Percentiles rank a stretch among this genome's conserved stretches.
Conservation (phyloP, 1,139 yeast species). For the Protomyces gravidus region DNA sequence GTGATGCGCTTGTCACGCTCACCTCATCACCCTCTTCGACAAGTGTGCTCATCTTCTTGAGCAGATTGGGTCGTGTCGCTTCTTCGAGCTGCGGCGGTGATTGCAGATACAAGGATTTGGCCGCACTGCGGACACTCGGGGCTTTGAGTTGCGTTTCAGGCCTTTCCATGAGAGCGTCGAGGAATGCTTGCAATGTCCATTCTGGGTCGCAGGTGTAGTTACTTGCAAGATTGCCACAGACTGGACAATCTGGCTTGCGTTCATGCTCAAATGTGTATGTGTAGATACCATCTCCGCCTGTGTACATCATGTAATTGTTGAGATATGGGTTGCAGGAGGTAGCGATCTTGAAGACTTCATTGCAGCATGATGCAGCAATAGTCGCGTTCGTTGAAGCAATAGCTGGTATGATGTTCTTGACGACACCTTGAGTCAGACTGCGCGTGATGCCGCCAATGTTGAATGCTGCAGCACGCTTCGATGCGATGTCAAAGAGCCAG, state of each 20-base stretch:
- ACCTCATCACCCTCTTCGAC: constrained; percentile 50
- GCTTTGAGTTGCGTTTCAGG: constrained; percentile 45
- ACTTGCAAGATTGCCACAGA: constrained; percentile 58
- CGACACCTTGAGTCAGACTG: constrained; percentile 74
- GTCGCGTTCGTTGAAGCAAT: constrained; percentile 92
- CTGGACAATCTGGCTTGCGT: constrained; percentile 61
- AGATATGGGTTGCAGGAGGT: constrained; percentile 65
- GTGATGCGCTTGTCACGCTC: constrained; percentile 54
- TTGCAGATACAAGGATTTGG: constrained; percentile 49
- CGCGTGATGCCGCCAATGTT: constrained; percentile 69
- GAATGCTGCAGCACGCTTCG: constrained; percentile 57
- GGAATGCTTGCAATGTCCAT: constrained; percentile 51
- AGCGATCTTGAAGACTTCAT: constrained; percentile 75
- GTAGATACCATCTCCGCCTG: constrained; percentile 73
- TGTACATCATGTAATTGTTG: constrained; percentile 80
- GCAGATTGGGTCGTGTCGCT: constrained; percentile 50
- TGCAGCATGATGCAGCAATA: constrained; percentile 85
- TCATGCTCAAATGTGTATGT: constrained; percentile 66
- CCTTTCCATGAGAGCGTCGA: constrained; percentile 43
- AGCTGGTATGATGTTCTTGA: constrained; percentile 88
- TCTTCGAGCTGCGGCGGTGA: constrained; percentile 52
- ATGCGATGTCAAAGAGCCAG: constrained; percentile 58
- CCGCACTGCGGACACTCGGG: constrained; percentile 53
- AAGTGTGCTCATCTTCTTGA: constrained; percentile 43
- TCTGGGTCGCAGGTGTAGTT: constrained; percentile 38